Base-by-base conservation (phyloP, 164 flowering plant species). In the Houttuynia cordata region DNA sequence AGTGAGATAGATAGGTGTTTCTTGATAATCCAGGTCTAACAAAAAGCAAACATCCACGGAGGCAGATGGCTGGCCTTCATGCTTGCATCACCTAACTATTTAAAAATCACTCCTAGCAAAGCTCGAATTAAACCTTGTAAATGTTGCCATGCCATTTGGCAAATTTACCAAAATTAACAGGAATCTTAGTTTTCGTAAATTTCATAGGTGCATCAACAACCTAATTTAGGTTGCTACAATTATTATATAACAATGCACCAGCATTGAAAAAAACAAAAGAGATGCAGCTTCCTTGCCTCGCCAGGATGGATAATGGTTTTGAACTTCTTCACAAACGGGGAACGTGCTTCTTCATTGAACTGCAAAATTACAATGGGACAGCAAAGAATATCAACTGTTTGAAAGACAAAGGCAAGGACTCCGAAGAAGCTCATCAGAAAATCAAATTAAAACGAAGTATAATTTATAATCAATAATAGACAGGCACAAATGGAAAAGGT, bases 231-330 rank as follows among this genome's bases (percentile, higher is more conserved):
- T 6, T 30, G 37, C 14, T 12, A 4, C 8, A 45, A 45, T 17
- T 17, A 45, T 45, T 12, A 45, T 17, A 45, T 2, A 45, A 45
- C 13, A 45, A 45, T 45, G 49, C 49, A 45, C 17, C 45, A 34
- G 60, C 49, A 25, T 22, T 1, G 0, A 51, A 24, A 45, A 34
- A 51, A 21, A n/a, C 17, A 14, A 60, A 5, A 24, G 21, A 59
- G 45, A 6, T 22, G 14, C 19, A 21, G 39, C 22, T 59, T 23
- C 59, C 59, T 39, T 81, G 84, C 97, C 94, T 93, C 98, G 47
- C 97, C 96, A 54, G 97, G 97, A 81, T 92, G 98, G 54, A 92
- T 78, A 64, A 92, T 92, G 50, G 98, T 92, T 70, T 92, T 92
- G 80, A 70, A 81, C 82, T 93, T 93, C 84, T 77, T 93, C 7